A percentile compares a stretch with the other conserved stretches of the same genome.
Evolutionary conservation across 768 basidiomycete species (phyloP).

Genomic region (Crepidotus variabilis): DNA sequence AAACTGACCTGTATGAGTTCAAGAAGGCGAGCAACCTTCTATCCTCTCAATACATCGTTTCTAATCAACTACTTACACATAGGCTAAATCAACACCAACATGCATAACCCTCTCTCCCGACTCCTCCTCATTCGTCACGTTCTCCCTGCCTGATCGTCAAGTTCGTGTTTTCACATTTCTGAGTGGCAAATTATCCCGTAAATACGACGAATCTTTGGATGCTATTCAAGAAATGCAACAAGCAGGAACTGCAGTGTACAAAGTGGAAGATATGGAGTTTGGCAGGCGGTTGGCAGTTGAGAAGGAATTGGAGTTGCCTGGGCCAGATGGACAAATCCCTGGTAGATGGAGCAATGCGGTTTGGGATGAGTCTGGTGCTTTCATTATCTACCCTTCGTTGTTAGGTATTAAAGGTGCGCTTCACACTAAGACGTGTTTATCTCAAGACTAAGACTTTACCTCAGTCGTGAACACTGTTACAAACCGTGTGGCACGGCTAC

Average conservation of each 20-base stretch:
- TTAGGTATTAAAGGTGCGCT: conserved; percentile 88
- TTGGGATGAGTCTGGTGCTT: conserved; percentile 98
- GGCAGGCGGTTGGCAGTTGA: conserved; percentile 93
- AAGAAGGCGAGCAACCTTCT: conserved; percentile 67
- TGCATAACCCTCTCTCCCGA: conserved; percentile 91
- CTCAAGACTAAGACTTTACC: not conserved
- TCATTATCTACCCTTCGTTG: conserved; percentile 89
- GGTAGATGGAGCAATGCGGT: conserved; percentile 84
- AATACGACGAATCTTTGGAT: conserved; percentile 90
- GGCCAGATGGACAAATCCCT: conserved; percentile 65
- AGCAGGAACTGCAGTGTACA: conserved; percentile 88
- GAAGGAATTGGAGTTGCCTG: conserved; percentile 82
- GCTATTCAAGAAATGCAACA: conserved; percentile 99
- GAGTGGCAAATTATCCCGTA: conserved; percentile 82
- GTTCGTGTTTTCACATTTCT: conserved; percentile 93
- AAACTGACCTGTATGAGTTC: conserved; percentile 95
- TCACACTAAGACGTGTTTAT: not conserved
- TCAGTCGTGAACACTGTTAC: conserved; percentile 92
- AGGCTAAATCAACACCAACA: conserved; percentile 91
- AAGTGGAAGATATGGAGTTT: conserved; percentile 98
- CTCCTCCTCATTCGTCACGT: conserved; percentile 85
- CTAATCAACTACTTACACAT: not conserved
- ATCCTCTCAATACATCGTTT: not conserved
- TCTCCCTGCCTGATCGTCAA: conserved; percentile 91
- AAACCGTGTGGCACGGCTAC: conserved; percentile 81